Evolutionary conservation across 2,329 filamentous ascomycete species (phyloP).

Genomic region (Venturia oleaginea): DNA sequence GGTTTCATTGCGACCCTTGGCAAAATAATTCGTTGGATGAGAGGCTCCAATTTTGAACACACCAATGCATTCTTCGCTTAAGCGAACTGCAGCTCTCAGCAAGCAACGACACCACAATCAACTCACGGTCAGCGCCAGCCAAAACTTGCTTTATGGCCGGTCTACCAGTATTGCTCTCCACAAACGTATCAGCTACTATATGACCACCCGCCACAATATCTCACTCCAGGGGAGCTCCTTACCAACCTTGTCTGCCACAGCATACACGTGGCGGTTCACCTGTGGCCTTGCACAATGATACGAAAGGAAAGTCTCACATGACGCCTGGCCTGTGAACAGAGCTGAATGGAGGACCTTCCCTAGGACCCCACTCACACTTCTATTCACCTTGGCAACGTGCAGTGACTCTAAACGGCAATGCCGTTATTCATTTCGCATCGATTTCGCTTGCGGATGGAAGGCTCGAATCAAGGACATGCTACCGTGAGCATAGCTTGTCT

Average conservation of each 20-base stretch:
- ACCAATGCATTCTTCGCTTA: conserved; percentile 1
- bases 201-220: neutral
- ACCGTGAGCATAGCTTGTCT: neutral
- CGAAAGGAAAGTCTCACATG: conserved; percentile 2
- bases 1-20: conserved; percentile 7
- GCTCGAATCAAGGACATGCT: neutral
- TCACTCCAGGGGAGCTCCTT: neutral
- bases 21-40: neutral
- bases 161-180: neutral
- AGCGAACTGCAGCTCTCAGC: conserved; percentile 5
- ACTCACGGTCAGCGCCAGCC: neutral
- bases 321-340: neutral
- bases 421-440: neutral
- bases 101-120: conserved; percentile 3
- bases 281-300: neutral
- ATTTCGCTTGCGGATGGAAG: neutral
- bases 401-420: neutral
- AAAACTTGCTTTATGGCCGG: neutral
- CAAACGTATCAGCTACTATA: neutral
- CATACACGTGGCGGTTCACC: conserved; percentile 6
- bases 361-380: neutral
- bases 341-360: neutral
- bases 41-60: conserved; percentile 2
- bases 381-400: conserved; percentile 2
- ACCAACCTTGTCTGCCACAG: neutral